phyloP scores from a whole-genome alignment of 2,329 filamentous ascomycete species.

The Calycina herbarum region DNA sequence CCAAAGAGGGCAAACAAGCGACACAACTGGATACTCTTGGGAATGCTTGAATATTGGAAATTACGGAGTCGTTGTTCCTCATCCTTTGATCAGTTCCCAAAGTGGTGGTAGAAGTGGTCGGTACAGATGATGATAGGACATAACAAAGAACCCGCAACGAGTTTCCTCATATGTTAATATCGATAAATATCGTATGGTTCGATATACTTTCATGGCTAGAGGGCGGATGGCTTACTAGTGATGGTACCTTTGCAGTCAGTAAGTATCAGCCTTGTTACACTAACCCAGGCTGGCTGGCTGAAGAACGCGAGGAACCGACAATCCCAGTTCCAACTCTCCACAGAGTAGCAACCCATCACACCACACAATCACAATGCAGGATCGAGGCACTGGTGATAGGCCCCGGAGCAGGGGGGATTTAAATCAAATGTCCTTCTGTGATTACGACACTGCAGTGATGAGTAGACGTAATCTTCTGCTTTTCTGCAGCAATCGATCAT shows the following conservation, averaged over 20 bases:
- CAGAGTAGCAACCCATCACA: neutral
- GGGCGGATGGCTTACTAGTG: too few relatives aligned
- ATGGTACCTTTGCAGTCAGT: too few relatives aligned
- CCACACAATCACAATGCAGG: neutral
- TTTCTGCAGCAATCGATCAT: neutral
- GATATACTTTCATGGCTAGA: too few relatives aligned
- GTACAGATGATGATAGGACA: too few relatives aligned
- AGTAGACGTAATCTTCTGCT: neutral
- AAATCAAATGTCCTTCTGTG: neutral
- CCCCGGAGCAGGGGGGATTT: neutral
- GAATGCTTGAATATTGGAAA: neutral
- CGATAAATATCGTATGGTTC: too few relatives aligned
- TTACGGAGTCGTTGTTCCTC: neutral
- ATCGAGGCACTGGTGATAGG: conserved; percentile 1
- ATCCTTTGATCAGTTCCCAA: neutral
- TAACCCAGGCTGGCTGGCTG: too few relatives aligned
- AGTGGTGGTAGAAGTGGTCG: neutral
- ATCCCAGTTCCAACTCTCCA: too few relatives aligned
- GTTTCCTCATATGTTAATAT: too few relatives aligned
- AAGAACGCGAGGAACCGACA: too few relatives aligned
- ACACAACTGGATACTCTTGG: neutral
- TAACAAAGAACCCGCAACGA: too few relatives aligned
- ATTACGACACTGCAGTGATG: neutral
- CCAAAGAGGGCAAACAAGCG: neutral
- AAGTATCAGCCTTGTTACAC: too few relatives aligned